Conservation (phyloP, 495 filamentous ascomycete species). For the Hyaloscypha variabilis region DNA sequence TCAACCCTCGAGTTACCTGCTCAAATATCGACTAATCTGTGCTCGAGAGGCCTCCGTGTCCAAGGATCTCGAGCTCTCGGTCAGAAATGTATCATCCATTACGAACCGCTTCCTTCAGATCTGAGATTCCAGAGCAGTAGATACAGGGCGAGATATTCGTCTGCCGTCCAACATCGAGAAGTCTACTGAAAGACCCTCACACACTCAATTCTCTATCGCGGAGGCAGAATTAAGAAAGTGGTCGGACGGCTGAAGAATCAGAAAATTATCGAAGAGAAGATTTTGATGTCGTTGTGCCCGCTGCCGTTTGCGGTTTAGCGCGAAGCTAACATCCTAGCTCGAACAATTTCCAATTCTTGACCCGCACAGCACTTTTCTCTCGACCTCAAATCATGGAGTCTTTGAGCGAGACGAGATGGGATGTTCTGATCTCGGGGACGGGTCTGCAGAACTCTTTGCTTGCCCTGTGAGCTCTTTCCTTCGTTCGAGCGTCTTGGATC, state of each 20-base stretch:
- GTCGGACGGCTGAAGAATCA: conserved; percentile 53
- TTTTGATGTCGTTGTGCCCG: conserved; percentile 10
- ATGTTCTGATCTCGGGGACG: conserved; percentile 88
- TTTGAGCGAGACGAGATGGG: conserved; percentile 81
- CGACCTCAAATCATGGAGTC: conserved; percentile 66
- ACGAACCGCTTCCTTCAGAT: conserved; percentile 38
- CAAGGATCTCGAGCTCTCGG: not conserved
- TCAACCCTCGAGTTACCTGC: too few relatives aligned
- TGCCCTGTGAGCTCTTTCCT: conserved; percentile 72
- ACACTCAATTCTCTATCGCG: conserved; percentile 41
- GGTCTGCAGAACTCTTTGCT: conserved; percentile 89
- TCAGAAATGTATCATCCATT: conserved; percentile 32
- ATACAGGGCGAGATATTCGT: conserved; percentile 81
- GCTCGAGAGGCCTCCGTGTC: not conserved
- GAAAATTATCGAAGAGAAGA: conserved; percentile 29
- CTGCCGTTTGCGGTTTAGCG: conserved; percentile 31
- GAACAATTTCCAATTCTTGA: conserved; percentile 29
- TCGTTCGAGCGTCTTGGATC: conserved; percentile 24
- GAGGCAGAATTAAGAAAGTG: conserved; percentile 46
- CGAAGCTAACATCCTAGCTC: conserved; percentile 30
- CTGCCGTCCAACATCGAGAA: conserved; percentile 65
- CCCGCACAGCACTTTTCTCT: conserved; percentile 33
- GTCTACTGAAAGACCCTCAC: conserved; percentile 73
- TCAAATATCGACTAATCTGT: too few relatives aligned
- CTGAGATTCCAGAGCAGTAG: conserved; percentile 81